Percentiles rank a stretch among this genome's conserved stretches.
Evolutionary conservation across 2,329 filamentous ascomycete species (phyloP).

Genomic region (Aspergillus viridinutans): DNA sequence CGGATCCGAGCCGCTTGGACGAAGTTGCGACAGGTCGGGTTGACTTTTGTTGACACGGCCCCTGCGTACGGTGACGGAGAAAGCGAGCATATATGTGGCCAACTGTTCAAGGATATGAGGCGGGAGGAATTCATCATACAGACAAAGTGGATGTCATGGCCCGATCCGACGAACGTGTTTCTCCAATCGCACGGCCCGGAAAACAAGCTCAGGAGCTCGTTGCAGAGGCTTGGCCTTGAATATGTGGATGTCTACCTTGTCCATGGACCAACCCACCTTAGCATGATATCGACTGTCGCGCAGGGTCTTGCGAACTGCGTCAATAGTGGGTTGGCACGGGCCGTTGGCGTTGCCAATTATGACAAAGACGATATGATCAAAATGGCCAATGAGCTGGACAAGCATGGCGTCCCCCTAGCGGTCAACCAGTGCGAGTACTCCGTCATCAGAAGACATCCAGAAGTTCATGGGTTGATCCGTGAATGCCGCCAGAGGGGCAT

Average conservation of each 20-base stretch:
- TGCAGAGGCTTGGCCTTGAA: slow-evolving; percentile 38
- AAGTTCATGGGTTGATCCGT: slow-evolving; percentile 37
- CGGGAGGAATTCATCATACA: slow-evolving; percentile 38
- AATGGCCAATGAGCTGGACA: slow-evolving; percentile 40
- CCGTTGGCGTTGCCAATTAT: slow-evolving; percentile 46
- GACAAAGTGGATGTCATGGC: slow-evolving; percentile 35
- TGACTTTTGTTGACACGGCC: slow-evolving; percentile 45
- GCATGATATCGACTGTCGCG: slow-evolving; percentile 37
- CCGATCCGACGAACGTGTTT: slow-evolving; percentile 30
- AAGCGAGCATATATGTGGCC: slow-evolving; percentile 41
- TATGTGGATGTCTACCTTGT: slow-evolving; percentile 43
- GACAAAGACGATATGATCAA: slow-evolving; percentile 38
- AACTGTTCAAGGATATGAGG: slow-evolving; percentile 35
- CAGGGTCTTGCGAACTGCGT: slow-evolving; percentile 43
- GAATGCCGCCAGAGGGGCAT: slow-evolving; percentile 40
- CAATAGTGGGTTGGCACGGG: slow-evolving; percentile 37
- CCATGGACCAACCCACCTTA: slow-evolving; percentile 43
- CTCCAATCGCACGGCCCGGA: slow-evolving; percentile 32
- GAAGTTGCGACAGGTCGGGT: slow-evolving; percentile 30
- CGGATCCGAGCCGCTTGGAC: slow-evolving; percentile 38
- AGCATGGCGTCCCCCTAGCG: slow-evolving; percentile 38
- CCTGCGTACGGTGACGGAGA: slow-evolving; percentile 42
- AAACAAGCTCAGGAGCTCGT: slow-evolving; percentile 34
- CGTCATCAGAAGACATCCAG: slow-evolving; percentile 40
- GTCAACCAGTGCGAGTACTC: slow-evolving; percentile 46